Conservation (phyloP, 495 filamentous ascomycete genomes). For the Talaromyces wortmannii region DNA sequence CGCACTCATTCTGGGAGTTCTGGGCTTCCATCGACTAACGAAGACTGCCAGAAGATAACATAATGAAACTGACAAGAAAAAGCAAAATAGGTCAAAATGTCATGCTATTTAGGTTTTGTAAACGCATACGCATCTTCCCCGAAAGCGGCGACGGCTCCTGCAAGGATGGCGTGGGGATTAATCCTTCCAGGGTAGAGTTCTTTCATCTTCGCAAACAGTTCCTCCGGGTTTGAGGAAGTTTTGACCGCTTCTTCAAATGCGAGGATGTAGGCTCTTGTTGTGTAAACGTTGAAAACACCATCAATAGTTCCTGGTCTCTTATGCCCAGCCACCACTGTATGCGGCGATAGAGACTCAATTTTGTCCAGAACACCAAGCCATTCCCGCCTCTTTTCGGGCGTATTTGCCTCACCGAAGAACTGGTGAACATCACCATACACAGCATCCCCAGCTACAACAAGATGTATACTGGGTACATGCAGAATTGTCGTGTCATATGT, state of each 20-base stretch:
- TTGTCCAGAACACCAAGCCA: slow-evolving; percentile 26
- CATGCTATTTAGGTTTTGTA: too few species aligned
- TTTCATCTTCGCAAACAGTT: neutral
- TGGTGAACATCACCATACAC: slow-evolving; percentile 30
- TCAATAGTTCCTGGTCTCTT: neutral
- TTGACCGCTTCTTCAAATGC: neutral
- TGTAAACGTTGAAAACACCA: neutral
- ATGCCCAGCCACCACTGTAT: neutral
- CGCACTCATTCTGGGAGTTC: too few species aligned
- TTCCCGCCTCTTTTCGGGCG: slow-evolving; percentile 12
- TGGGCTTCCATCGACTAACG: too few species aligned
- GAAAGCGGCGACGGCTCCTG: neutral
- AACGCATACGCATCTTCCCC: too few species aligned
- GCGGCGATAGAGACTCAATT: slow-evolving; percentile 11
- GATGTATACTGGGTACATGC: slow-evolving; percentile 16
- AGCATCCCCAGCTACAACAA: slow-evolving; percentile 22
- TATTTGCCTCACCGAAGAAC: slow-evolving; percentile 22
- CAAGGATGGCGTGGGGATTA: neutral
- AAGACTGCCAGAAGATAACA: too few species aligned
- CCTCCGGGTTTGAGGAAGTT: neutral
- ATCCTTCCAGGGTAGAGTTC: neutral
- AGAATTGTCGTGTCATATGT: slow-evolving; percentile 21
- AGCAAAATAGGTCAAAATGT: too few species aligned
- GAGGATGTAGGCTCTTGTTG: neutral
- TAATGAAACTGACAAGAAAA: too few species aligned